phyloP scores from a whole-genome alignment of 768 basidiomycete species.

The Polyporus arcularius region DNA sequence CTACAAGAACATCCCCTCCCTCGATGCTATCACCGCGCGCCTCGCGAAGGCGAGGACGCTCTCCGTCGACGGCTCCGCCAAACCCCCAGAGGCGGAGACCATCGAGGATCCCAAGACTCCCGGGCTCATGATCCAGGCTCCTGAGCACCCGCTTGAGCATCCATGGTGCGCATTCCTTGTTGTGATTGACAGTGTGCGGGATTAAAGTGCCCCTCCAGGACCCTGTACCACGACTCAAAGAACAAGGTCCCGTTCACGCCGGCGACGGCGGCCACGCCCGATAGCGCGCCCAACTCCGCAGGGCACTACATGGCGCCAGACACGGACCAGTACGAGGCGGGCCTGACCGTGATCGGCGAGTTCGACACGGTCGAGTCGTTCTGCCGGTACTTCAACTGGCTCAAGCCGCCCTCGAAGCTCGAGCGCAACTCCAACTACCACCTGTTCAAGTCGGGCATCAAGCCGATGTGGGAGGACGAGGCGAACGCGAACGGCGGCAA shows the following conservation, averaged over 20 bases:
- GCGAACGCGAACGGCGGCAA: constrained; percentile 92
- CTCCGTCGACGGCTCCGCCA: constrained; percentile 57
- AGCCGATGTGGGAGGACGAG: constrained; percentile 97
- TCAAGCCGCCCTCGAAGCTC: constrained; percentile 86
- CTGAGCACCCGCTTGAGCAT: constrained; percentile 85
- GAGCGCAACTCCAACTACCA: constrained; percentile 94
- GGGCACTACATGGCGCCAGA: constrained; percentile 51
- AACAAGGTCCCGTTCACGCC: constrained; percentile 64
- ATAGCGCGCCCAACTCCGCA: constrained; percentile 19
- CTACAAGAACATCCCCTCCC: constrained; percentile 86
- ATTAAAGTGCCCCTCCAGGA: constrained; percentile 50
- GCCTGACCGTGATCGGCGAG: constrained; percentile 82
- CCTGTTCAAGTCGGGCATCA: constrained; percentile 91
- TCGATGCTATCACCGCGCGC: constrained; percentile 83
- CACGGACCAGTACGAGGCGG: constrained; percentile 80
- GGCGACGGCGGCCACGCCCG: constrained; percentile 26
- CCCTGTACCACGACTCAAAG: constrained; percentile 89
- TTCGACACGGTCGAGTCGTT: constrained; percentile 90
- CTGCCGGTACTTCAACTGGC: constrained; percentile 93
- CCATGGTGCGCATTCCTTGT: constrained; percentile 56
- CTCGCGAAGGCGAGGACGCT: constrained; percentile 71
- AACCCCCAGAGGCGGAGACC: constrained; percentile 76
- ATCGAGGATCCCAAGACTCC: constrained; percentile 85
- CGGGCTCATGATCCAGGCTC: constrained; percentile 63
- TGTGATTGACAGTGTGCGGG: background rate